phyloP scores from a whole-genome alignment of 228 moss, liverwort and hornwort genomes.

The Sphagnum fallax region DNA sequence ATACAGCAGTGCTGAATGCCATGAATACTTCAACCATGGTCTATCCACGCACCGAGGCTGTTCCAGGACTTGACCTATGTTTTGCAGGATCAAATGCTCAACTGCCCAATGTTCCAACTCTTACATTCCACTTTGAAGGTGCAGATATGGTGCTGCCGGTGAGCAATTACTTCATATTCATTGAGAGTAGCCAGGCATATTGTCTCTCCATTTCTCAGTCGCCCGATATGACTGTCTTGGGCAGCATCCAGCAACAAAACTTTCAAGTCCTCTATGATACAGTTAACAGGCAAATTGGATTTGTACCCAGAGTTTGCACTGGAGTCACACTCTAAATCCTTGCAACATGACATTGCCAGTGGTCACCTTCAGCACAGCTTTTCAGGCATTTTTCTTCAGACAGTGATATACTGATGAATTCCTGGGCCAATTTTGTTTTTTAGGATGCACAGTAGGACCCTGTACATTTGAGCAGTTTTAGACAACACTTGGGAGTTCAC shows the following conservation, averaged over 20 bases:
- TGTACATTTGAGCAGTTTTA: too few relatives aligned
- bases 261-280: conserved; percentile 56
- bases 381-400: too few relatives aligned
- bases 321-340: not conserved
- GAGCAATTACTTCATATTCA: conserved; percentile 40
- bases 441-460: too few relatives aligned
- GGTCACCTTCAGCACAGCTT: too few relatives aligned
- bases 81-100: conserved; percentile 17
- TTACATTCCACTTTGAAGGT: conserved; percentile 53
- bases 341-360: too few relatives aligned
- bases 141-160: conserved; percentile 45
- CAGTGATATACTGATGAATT: too few relatives aligned
- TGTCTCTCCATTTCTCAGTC: conserved; percentile 50
- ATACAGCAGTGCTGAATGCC: conserved; percentile 24
- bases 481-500: too few relatives aligned
- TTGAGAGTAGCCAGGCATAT: conserved; percentile 37
- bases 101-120: conserved; percentile 20
- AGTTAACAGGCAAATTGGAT: conserved; percentile 23
- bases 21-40: conserved; percentile 26
- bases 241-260: conserved; percentile 54
- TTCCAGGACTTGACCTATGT: conserved; percentile 41
- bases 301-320: conserved; percentile 40
- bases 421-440: too few relatives aligned
- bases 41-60: conserved; percentile 17
- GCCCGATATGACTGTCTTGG: conserved; percentile 45